Conservation (phyloP, 78 protist species). For the Dictyostelium purpureum region DNA sequence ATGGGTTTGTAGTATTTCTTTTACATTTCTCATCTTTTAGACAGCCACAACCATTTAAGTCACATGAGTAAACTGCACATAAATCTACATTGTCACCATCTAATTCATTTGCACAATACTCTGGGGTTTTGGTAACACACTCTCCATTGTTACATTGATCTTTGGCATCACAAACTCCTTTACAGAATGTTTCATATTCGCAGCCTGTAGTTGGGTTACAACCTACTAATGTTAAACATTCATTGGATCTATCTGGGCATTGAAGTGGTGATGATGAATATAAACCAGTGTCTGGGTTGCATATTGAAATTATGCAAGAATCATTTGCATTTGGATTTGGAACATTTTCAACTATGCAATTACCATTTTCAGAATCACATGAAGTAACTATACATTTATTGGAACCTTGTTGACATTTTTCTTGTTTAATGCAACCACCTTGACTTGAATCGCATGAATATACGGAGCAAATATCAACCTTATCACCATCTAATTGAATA, state of each 20-base stretch:
- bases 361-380: too few species aligned
- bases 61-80: not conserved
- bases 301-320: not conserved
- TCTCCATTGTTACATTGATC: not conserved
- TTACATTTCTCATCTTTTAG: conserved; percentile 1
- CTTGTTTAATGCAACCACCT: too few species aligned
- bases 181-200: not conserved
- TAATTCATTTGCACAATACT: not conserved
- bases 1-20: not conserved
- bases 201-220: not conserved
- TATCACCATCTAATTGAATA: too few species aligned
- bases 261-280: not conserved
- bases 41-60: not conserved
- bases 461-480: too few species aligned
- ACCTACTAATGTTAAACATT: not conserved
- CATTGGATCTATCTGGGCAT: not conserved
- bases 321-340: not conserved
- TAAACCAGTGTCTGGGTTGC: not conserved
- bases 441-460: too few species aligned
- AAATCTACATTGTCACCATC: not conserved
- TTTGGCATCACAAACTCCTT: not conserved
- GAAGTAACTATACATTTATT: too few species aligned
- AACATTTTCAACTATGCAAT: too few species aligned
- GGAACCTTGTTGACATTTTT: too few species aligned
- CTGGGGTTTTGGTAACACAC: not conserved